Base-by-base conservation (phyloP, 441 rosid genomes). In the Melastoma candidum region DNA sequence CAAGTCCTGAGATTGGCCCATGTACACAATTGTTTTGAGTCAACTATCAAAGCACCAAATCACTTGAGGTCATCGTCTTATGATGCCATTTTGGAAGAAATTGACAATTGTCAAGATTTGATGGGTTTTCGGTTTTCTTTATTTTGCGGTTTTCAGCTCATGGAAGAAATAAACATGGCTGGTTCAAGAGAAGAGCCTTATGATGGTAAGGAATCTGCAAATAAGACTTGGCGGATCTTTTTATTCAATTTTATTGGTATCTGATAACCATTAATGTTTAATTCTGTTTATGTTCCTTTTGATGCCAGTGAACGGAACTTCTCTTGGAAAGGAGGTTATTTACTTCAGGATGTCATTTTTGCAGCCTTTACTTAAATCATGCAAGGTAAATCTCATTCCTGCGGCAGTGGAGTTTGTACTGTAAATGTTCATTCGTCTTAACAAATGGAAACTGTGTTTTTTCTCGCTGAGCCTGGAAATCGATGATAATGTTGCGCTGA, bases 321-420 rank as follows among this genome's bases (percentile, higher is more conserved):
- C 88, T 12, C 83, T 93, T 41, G 90, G 89, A 66, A 68, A 77
- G 66, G 78, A 93, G 47, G 44, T 86, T 63, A 70, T 53, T 48
- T 80, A 67, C 74, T 93, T 93, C 83, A 78, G 89, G 63, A 78
- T 90, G 48, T 82, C 90, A 11, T 86, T 86, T 75, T 74, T 86
- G 72, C 79, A 68, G 51, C 90, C 96, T 43, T 71, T 89, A 55
- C 77, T 86, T 26, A 93, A 79, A 76, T 75, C 87, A 48, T 83
- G 97, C 90, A 89, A 94, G 90, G 95, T 83, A 66, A 17, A 53
- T 44, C 46, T 51, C 45, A 54, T 61, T 12, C 5, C 3, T 59
- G 29, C 26, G 22, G 9, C 29, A 24, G 32, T 57, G 17, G 36
- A 43, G 32, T 54, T 54, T 17, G 12, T 8, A 26, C 12, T 0